phyloP scores from a whole-genome alignment of 2,329 filamentous ascomycete genomes.

The Aureobasidium namibiae region DNA sequence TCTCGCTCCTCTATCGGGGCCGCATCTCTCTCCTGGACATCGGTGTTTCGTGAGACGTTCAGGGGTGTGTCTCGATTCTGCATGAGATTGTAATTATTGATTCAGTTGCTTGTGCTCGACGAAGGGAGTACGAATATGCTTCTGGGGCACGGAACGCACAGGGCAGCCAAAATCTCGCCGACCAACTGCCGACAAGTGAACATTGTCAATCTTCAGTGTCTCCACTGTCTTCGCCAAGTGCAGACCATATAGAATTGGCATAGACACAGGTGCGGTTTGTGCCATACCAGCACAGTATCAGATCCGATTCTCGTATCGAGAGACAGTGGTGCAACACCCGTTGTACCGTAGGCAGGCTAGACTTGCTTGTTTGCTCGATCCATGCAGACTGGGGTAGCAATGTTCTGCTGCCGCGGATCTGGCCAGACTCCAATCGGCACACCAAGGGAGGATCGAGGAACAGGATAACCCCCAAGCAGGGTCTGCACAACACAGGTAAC shows the following conservation, averaged over 20 bases:
- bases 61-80: no score
- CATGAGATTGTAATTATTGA: no score
- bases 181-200: not conserved
- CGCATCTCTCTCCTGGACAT: not conserved
- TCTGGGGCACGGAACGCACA: not conserved
- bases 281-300: not conserved
- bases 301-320: not conserved
- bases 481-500: not conserved
- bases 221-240: not conserved
- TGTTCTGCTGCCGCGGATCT: not conserved
- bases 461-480: not conserved
- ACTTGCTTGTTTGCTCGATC: not conserved
- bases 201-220: not conserved
- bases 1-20: not conserved
- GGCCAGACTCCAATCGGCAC: not conserved
- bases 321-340: not conserved
- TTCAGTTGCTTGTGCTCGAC: not conserved
- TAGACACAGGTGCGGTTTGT: not conserved
- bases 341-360: not conserved
- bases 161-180: not conserved
- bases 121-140: not conserved
- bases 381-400: not conserved
- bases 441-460: not conserved
- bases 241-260: not conserved
- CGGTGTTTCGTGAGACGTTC: not conserved